phyloP scores from a whole-genome alignment of 2,329 filamentous ascomycete species.

The Colletotrichum sp. region DNA sequence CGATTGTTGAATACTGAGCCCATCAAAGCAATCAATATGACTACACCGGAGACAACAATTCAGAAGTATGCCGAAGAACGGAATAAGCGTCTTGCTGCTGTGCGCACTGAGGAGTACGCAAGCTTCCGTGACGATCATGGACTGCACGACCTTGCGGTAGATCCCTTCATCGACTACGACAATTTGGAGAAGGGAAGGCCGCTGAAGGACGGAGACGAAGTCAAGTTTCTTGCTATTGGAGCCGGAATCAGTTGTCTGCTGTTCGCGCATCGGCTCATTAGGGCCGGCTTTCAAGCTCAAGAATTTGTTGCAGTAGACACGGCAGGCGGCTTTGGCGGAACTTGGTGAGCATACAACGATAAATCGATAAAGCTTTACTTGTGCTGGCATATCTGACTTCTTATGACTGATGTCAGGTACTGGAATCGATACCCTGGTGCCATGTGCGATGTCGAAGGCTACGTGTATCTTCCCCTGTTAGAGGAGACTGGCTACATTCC shows the following conservation, averaged over 20 bases:
- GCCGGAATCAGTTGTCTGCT: neutral
- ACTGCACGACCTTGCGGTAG: neutral
- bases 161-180: neutral
- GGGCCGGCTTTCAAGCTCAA: neutral
- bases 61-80: neutral
- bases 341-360: neutral
- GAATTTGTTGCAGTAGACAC: neutral
- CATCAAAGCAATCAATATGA: neutral
- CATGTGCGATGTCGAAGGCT: slow-evolving; percentile 60
- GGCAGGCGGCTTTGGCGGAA: neutral
- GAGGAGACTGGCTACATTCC: slow-evolving; percentile 17
- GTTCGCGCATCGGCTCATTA: neutral
- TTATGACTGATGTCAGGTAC: slow-evolving; percentile 47
- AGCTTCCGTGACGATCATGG: neutral
- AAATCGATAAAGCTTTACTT: rapidly evolving
- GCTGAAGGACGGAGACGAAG: neutral
- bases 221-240: neutral
- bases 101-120: neutral
- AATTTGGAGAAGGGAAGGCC: neutral
- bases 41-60: neutral
- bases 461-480: slow-evolving; percentile 10
- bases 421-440: slow-evolving; percentile 55
- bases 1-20: neutral
- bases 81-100: neutral
- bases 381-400: neutral